phyloP scores from a whole-genome alignment of 2,329 filamentous ascomycete species.

The Metarhizium humberi region DNA sequence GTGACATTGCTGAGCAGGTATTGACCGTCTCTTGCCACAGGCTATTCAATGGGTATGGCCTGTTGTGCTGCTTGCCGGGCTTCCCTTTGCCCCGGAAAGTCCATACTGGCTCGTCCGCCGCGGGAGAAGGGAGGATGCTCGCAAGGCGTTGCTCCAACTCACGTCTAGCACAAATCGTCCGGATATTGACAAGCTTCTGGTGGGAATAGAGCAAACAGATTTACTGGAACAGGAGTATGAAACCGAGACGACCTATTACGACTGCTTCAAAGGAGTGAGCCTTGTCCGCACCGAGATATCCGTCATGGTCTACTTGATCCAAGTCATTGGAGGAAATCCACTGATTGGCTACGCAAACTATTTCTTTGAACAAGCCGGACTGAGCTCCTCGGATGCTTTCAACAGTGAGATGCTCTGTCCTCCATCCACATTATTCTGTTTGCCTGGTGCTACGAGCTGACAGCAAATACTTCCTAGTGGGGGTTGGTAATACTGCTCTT shows the following conservation, averaged over 20 bases:
- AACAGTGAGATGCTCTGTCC: constrained; percentile 7
- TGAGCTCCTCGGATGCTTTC: constrained; percentile 13
- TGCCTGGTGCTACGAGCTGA: neutral
- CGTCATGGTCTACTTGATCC: constrained; percentile 53
- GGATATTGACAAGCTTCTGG: constrained; percentile 30
- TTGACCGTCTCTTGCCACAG: neutral
- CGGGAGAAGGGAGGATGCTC: constrained; percentile 30
- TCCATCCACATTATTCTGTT: neutral
- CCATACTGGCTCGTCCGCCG: constrained; percentile 41
- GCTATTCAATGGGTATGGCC: constrained; percentile 43
- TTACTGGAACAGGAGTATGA: constrained; percentile 42
- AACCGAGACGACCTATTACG: constrained; percentile 37
- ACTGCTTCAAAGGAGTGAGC: constrained; percentile 41
- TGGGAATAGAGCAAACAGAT: constrained; percentile 50
- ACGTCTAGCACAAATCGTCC: constrained; percentile 23
- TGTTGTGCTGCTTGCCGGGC: constrained; percentile 31
- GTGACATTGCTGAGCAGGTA: neutral
- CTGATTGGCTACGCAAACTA: constrained; percentile 53
- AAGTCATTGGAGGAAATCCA: constrained; percentile 55
- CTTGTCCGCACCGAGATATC: constrained; percentile 46
- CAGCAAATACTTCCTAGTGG: constrained; percentile 8
- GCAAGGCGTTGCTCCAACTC: constrained; percentile 29
- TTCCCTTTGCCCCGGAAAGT: constrained; percentile 39
- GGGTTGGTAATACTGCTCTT: constrained; percentile 28
- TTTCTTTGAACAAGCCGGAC: constrained; percentile 25